Evolutionary conservation across 306 rosid genomes (phyloP).

Genomic region (Acacia confusa): DNA sequence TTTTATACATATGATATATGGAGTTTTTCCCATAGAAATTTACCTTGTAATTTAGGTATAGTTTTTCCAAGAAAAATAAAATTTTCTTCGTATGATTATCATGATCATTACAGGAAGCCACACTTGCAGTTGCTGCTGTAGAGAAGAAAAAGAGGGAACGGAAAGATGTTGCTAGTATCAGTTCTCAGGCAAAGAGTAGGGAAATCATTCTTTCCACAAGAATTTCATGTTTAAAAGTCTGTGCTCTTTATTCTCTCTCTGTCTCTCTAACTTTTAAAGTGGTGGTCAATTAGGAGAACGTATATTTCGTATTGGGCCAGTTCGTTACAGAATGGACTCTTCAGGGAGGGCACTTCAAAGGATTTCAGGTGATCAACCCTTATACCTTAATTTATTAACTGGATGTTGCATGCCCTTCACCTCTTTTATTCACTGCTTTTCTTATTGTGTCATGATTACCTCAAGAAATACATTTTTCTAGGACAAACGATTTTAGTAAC

Average conservation of each 20-base stretch:
- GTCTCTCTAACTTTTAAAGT: slow-evolving; percentile 36
- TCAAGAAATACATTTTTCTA: neutral
- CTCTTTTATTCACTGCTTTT: slow-evolving; percentile 22
- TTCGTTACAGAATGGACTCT: slow-evolving; percentile 83
- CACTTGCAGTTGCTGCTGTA: slow-evolving; percentile 92
- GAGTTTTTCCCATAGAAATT: slow-evolving; percentile 11
- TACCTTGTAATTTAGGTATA: slow-evolving; percentile 4
- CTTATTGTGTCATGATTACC: slow-evolving; percentile 13
- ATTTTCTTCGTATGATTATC: slow-evolving; percentile 23
- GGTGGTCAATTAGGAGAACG: slow-evolving; percentile 62
- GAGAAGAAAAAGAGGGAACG: slow-evolving; percentile 86
- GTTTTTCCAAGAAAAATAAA: slow-evolving; percentile 25
- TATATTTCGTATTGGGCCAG: slow-evolving; percentile 71
- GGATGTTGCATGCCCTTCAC: slow-evolving; percentile 12
- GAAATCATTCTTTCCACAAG: slow-evolving; percentile 56
- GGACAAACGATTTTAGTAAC: neutral
- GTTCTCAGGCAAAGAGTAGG: slow-evolving; percentile 60
- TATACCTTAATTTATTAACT: slow-evolving; percentile 3
- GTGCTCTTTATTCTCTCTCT: neutral
- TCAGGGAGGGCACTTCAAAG: slow-evolving; percentile 84
- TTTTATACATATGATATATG: slow-evolving; percentile 3
- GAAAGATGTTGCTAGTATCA: slow-evolving; percentile 45
- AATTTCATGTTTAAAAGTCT: slow-evolving; percentile 7
- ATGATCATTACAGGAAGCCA: slow-evolving; percentile 76
- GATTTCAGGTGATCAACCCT: slow-evolving; percentile 62